Percentiles rank a stretch among this genome's conserved stretches.
Conservation (phyloP, 768 basidiomycete species). For the Lentinula aciculospora region DNA sequence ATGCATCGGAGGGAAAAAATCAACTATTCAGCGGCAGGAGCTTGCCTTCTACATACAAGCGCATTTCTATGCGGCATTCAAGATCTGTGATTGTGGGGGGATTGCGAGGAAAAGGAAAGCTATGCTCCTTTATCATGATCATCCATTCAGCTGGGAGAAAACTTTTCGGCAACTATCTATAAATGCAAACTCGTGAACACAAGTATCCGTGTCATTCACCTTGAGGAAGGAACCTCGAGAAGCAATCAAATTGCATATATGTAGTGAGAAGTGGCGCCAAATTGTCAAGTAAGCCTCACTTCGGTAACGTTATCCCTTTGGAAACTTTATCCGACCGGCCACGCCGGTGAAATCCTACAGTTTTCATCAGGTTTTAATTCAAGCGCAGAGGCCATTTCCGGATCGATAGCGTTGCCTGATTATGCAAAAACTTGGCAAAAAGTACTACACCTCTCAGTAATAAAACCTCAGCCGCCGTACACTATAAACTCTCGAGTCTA, state of each 20-base stretch:
- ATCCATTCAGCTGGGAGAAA: not conserved
- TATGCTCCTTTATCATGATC: not conserved
- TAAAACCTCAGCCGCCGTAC: constrained; percentile 16
- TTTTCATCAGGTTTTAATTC: constrained; percentile 4
- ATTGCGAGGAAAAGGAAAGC: not conserved
- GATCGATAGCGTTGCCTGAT: constrained; percentile 21
- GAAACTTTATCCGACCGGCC: constrained; percentile 30
- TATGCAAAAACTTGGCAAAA: constrained; percentile 28
- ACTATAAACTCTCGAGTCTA: constrained; percentile 8
- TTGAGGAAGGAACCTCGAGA: constrained; percentile 14
- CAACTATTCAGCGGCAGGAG: not conserved
- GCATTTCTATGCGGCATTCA: not conserved
- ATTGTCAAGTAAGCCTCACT: constrained; percentile 33
- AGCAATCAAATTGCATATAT: constrained; percentile 18
- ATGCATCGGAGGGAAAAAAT: too few relatives aligned
- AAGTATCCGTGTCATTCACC: not conserved
- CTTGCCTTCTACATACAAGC: too few relatives aligned
- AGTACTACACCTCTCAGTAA: constrained; percentile 23
- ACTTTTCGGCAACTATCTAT: not conserved
- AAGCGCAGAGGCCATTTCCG: not conserved
- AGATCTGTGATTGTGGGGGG: not conserved
- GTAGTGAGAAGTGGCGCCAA: constrained; percentile 30
- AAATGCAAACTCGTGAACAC: not conserved
- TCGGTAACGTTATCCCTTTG: constrained; percentile 33
- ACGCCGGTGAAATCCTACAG: constrained; percentile 31